Base-by-base conservation (phyloP, 2,329 filamentous ascomycete genomes). In the Didymella sp. region DNA sequence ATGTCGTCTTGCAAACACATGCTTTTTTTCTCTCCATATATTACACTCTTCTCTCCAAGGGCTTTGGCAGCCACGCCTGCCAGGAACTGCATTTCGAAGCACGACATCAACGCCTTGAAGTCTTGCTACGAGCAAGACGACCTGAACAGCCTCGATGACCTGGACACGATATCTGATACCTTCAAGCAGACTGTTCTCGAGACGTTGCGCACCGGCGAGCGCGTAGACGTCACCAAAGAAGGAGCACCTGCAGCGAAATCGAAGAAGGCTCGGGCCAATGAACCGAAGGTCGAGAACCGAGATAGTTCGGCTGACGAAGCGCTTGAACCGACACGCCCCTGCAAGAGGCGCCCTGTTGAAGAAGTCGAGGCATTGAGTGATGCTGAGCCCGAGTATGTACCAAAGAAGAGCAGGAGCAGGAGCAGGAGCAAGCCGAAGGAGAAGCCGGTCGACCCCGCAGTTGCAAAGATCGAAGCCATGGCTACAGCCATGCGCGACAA, bases 41-140 rank as follows among this genome's bases (percentile, higher is more conserved):
- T 31, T 11, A 15, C 4, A 6, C 30, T 4, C 13, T 4, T 31
- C 30, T 4, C n/a, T 35, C 5, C 31, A 35, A 4, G 13, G 4
- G 31, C 6, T 11, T 17, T 35, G 28, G 12, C 28, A 13, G 28
- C 28, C 28, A 12, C 28, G 11, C 6, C 28, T 31, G 6, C 7
- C 9, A 44, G 93, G 93, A 91, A 91, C 13, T 97, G 93, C 67
- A 85, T 93, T 41, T 95, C 91, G 11, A 89, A 91, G 22, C 80
- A 83, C 48, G 85, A 91, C 65, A 77, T 96, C 56, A 67, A 79
- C 47, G 86, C 88, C 59, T 76, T 90, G 33, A 84, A 87, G 59
- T 79, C 85, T 1, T 73, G 77, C 12, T 81, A 87, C 58, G 76
- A 31, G 11, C 30, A 13, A 31, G 30, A 31, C 30, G 13, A 13